Evolutionary conservation across 495 filamentous ascomycete species (phyloP), one percentile per base, ranked within the genome.

Genomic region (Lindgomyces ingoldianus): DNA sequence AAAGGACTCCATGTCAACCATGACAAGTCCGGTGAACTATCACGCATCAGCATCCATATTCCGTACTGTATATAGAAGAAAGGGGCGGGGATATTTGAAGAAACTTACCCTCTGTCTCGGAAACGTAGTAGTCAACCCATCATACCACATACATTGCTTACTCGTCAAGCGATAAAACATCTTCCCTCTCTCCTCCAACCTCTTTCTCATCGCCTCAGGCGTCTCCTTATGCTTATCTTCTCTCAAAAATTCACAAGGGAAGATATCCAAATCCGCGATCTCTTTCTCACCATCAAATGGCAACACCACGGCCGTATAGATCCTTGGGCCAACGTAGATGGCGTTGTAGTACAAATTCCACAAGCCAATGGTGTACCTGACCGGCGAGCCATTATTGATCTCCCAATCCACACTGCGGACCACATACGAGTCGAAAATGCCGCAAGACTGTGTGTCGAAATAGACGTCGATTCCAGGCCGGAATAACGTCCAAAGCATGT

Each of bases 401-500:
- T 65, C 56, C 62, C 62, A 65, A 47, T 65, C 48, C 9, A 65
- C 54, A 21, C 25, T 39, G 42, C 48, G 39, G 25, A 65, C 62
- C 18, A 65, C 62, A 52, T 65, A 65, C 27, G 54, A 27, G 26
- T 65, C 62, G 9, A 60, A 36, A 21, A 54, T 60, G 24, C 62
- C 62, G 36, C 56, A 65, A n/a, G 41, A 50, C 4, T 65, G 45
- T 6, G 55, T 65, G 29, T 65, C 62, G 27, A 57, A 57, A 36
- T 36, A 50, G 18, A 74, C 68, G 26, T 64, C 46, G 6, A 42
- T 62, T 2, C 72, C 68, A 46, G 69, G 65, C 51, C 64, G 66
- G 30, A 69, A 60, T 8, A 72, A 61, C 16, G 65, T 21, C 65
- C 72, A 73, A 18, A 70, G 68, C 68, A 62, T 54, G 14, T 67